phyloP scores from a whole-genome alignment of 2,329 filamentous ascomycete genomes.

The Cordyceps cicadae region DNA sequence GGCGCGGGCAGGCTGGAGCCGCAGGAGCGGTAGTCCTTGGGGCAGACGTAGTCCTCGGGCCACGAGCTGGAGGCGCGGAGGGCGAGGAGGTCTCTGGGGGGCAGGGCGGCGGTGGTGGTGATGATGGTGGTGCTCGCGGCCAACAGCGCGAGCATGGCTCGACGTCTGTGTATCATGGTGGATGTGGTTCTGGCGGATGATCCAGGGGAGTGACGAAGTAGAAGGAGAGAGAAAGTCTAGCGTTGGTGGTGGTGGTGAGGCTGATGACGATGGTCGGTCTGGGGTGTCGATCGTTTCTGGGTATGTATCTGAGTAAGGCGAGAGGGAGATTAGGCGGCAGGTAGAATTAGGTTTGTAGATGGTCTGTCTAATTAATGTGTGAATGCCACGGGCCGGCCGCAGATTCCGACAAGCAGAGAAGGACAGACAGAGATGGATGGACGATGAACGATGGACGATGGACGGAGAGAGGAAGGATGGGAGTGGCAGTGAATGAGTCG shows the following conservation, averaged over 20 bases:
- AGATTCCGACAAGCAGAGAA: not conserved
- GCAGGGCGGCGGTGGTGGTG: not conserved
- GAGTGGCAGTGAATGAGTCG: not conserved
- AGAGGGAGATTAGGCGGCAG: not conserved
- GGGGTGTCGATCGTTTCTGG: not conserved
- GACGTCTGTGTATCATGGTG: not conserved
- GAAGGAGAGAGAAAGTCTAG: not conserved
- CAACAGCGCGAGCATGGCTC: not conserved
- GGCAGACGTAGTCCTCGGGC: not conserved
- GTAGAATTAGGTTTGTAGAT: not conserved
- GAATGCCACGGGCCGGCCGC: slow-evolving; percentile 5
- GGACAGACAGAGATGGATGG: too few relatives aligned
- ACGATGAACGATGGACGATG: too few relatives aligned
- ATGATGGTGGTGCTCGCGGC: not conserved
- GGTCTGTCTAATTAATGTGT: not conserved
- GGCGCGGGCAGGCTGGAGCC: not conserved
- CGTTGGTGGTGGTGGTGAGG: not conserved
- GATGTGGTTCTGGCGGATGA: not conserved
- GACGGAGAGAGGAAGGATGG: too few relatives aligned
- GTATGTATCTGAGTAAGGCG: not conserved
- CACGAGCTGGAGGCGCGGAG: not conserved
- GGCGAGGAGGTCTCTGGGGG: not conserved
- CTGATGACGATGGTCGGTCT: too few relatives aligned
- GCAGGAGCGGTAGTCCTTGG: not conserved
- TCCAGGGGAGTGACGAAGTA: not conserved